Evolutionary conservation across 2,329 filamentous ascomycete genomes (phyloP), one percentile per base, ranked within the genome.

Genomic region (Ophiognomonia clavigignenti-juglandacearum): DNA sequence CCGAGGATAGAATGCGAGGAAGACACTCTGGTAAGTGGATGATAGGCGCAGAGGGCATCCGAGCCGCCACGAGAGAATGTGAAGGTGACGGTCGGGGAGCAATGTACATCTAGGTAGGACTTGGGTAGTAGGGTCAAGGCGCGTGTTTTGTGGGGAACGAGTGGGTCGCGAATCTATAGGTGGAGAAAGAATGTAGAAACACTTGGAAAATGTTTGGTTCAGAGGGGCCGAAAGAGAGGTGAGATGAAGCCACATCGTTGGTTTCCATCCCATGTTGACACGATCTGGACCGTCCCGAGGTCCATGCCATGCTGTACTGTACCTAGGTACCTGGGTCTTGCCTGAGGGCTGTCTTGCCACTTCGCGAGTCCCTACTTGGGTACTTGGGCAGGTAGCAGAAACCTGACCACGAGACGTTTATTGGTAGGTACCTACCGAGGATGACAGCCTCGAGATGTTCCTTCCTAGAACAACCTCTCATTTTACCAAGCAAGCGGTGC

Each of bases 191-290:
- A 27, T 22, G n/a, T n/a, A n/a, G n/a, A n/a, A n/a, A n/a, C n/a
- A n/a, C n/a, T n/a, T n/a, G n/a, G n/a, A n/a, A 36, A 11, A 34
- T 32, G 43, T 39, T 45, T 37, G 43, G 35, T 23, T 22, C 23
- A 22, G 19, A 37, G 22, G 23, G 23, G 18, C 20, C 11, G 14
- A 27, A 9, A 24, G 26, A 16, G n/a, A 35, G 32, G n/a, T 7
- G 5, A 16, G 5, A n/a, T n/a, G n/a, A 18, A 16, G 32, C 8
- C 13, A 16, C 11, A 16, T 18, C 32, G 32, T 35, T n/a, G n/a
- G n/a, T 35, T 22, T 31, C 20, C 29, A 13, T 43, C 40, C 40
- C 40, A 36, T 43, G 40, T 42, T n/a, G n/a, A n/a, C n/a, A n/a
- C n/a, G n/a, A n/a, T n/a, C n/a, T n/a, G n/a, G n/a, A n/a, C n/a